Evolutionary conservation across 1,139 yeast species (phyloP), one percentile per base, ranked within the genome.

Genomic region (Zygosaccharomyces sapae): DNA sequence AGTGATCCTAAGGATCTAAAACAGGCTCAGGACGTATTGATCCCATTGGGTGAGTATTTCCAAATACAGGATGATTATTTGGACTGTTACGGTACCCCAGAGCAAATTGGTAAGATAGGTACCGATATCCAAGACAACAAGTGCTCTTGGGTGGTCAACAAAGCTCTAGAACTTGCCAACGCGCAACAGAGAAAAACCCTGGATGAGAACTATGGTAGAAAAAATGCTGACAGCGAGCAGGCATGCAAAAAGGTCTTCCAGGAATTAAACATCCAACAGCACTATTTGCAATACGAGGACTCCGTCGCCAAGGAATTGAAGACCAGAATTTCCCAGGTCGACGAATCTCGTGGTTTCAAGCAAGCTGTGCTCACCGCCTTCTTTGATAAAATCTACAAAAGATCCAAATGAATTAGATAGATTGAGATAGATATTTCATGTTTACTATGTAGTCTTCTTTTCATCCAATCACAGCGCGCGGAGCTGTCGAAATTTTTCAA

Each of bases 91-190:
- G 99, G 98, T 55, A 89, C 94, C 58, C 97, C 98, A 41, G 95
- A 86, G 66, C 90, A 90, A 63, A 92, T 90, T 65, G 99, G 99
- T 54, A 94, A 94, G 76, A 88, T 94, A 58, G 99, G 99, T 57
- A 94, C 98, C 50, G 99, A 94, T 69, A 94, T 94, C 65, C 87
- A 87, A 73, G 99, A 94, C 70, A 94, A 94, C 79, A 94, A 94
- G 72, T 94, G 98, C 70, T 86, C 97, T 41, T 94, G 99, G 99
- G 83, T 94, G 51, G 79, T 94, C 62, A 92, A 92, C 76, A 87
- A 88, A 62, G 98, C 98, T 6, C 77, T 94, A 61, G 78, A 84
- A 67, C 74, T 82, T 58, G 94, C 81, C 45, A 76, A 80, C 29
- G 79, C 88, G 42, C 94, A 82, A 57, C 97, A 94, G 73, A 84